Percentiles rank a stretch among this genome's conserved stretches.
Conservation (phyloP, 352 stramenopile species). For the Salisapilia sapeloensis region DNA sequence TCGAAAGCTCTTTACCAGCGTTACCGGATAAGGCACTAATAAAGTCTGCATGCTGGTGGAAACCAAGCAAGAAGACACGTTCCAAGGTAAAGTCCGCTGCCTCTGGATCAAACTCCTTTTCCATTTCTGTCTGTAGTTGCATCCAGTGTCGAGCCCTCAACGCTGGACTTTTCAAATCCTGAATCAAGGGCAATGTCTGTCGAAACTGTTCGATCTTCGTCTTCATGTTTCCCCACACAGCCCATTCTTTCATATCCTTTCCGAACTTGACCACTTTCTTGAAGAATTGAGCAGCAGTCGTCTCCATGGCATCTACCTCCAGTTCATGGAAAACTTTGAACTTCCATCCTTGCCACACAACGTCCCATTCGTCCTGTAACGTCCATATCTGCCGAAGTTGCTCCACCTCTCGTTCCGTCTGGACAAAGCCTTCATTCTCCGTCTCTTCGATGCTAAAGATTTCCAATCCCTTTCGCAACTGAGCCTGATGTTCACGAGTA, state of each 20-base stretch:
- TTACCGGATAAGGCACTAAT: slow-evolving; percentile 84
- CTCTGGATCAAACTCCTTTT: slow-evolving; percentile 66
- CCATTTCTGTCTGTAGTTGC: slow-evolving; percentile 79
- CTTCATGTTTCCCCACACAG: slow-evolving; percentile 83
- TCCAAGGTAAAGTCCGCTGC: slow-evolving; percentile 67
- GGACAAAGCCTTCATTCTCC: slow-evolving; percentile 69
- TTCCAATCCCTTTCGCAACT: slow-evolving; percentile 81
- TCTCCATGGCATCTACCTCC: slow-evolving; percentile 86
- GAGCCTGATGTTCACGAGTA: slow-evolving; percentile 40
- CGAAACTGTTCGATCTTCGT: slow-evolving; percentile 89
- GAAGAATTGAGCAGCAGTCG: slow-evolving; percentile 74
- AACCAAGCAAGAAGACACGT: slow-evolving; percentile 73
- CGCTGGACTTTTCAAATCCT: slow-evolving; percentile 85
- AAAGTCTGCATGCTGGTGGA: slow-evolving; percentile 81
- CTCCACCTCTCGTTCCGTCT: slow-evolving; percentile 82
- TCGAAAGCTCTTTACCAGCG: slow-evolving; percentile 85
- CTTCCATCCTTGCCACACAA: slow-evolving; percentile 85
- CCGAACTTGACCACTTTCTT: slow-evolving; percentile 89
- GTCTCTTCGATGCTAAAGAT: slow-evolving; percentile 86
- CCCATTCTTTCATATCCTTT: slow-evolving; percentile 88
- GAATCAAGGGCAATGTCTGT: slow-evolving; percentile 85
- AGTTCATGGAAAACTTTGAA: slow-evolving; percentile 85
- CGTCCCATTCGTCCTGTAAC: slow-evolving; percentile 78
- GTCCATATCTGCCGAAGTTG: slow-evolving; percentile 83
- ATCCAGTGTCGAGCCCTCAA: slow-evolving; percentile 80